phyloP scores from a whole-genome alignment of 2,329 filamentous ascomycete species.

The Aspergillus novoparasiticus region DNA sequence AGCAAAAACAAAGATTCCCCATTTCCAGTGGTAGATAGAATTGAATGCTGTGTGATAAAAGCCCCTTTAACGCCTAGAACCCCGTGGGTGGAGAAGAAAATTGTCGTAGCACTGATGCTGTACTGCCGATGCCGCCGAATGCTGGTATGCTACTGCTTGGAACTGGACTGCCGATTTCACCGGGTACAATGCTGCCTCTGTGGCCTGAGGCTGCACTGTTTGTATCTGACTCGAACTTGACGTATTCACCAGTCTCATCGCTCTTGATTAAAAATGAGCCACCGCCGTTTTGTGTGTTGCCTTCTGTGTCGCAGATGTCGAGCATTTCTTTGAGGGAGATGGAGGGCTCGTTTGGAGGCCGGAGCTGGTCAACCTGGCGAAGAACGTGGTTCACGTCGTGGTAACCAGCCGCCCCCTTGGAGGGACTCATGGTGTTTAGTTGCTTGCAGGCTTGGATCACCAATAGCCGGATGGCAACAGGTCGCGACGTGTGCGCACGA shows the following conservation, averaged over 20 bases:
- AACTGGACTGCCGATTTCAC: conserved; percentile 71
- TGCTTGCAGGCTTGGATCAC: conserved; percentile 78
- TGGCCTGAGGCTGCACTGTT: conserved; percentile 47
- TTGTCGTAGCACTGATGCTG: conserved; percentile 38
- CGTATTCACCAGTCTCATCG: conserved; percentile 47
- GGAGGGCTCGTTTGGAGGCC: conserved; percentile 58
- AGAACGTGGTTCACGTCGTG: conserved; percentile 68
- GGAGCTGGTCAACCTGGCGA: conserved; percentile 66
- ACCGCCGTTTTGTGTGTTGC: conserved; percentile 81
- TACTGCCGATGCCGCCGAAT: conserved; percentile 39
- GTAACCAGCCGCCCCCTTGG: conserved; percentile 61
- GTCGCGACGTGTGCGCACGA: conserved; percentile 62
- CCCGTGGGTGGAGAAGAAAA: conserved; percentile 41
- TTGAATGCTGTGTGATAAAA: conserved; percentile 13
- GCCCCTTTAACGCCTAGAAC: conserved; percentile 32
- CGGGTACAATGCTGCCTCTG: conserved; percentile 53
- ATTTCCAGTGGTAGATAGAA: conserved; percentile 10
- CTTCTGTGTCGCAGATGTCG: conserved; percentile 87
- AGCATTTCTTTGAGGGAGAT: conserved; percentile 70
- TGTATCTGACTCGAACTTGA: conserved; percentile 57
- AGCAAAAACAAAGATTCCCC: conserved; percentile 9
- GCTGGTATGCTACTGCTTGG: conserved; percentile 46
- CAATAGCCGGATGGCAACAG: conserved; percentile 70
- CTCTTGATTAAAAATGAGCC: conserved; percentile 77
- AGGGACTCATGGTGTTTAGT: conserved; percentile 48